Conservation (phyloP, 495 filamentous ascomycete species). For the Aspergillus asperescens region DNA sequence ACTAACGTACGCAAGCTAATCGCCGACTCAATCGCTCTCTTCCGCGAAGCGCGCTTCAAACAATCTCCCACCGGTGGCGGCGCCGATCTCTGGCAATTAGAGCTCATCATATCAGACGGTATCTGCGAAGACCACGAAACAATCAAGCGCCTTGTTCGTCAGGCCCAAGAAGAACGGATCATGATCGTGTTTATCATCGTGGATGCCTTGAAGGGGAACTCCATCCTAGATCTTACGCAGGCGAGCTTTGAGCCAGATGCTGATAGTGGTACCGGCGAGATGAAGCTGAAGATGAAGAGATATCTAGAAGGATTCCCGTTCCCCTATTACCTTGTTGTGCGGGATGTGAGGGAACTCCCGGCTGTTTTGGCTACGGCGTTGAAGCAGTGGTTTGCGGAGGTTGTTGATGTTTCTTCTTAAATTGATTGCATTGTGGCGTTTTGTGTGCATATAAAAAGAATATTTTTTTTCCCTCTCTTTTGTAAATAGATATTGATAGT, state of each 20-base stretch:
- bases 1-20: slow-evolving; percentile 82
- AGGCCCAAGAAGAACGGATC: slow-evolving; percentile 86
- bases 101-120: slow-evolving; percentile 89
- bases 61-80: slow-evolving; percentile 47
- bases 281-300: slow-evolving; percentile 69
- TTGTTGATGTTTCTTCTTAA: slow-evolving; percentile 57
- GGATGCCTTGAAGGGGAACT: slow-evolving; percentile 64
- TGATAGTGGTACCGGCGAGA: slow-evolving; percentile 46
- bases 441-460: slow-evolving; percentile 5
- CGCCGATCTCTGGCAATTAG: slow-evolving; percentile 91
- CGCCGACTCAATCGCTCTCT: slow-evolving; percentile 68
- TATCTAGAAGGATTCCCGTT: slow-evolving; percentile 97
- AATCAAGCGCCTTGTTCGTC: slow-evolving; percentile 72
- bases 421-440: slow-evolving; percentile 11
- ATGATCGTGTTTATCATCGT: slow-evolving; percentile 98
- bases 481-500: no score
- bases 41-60: slow-evolving; percentile 66
- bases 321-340: slow-evolving; percentile 88
- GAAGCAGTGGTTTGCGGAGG: slow-evolving; percentile 95
- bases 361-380: slow-evolving; percentile 80
- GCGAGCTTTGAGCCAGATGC: slow-evolving; percentile 67
- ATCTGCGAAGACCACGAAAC: slow-evolving; percentile 85
- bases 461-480: slow-evolving; percentile 1
- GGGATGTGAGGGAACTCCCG: slow-evolving; percentile 85
- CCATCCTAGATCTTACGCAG: slow-evolving; percentile 75